Base-by-base conservation (phyloP, 2,329 filamentous ascomycete species). In the Emericellopsis cladophorae region DNA sequence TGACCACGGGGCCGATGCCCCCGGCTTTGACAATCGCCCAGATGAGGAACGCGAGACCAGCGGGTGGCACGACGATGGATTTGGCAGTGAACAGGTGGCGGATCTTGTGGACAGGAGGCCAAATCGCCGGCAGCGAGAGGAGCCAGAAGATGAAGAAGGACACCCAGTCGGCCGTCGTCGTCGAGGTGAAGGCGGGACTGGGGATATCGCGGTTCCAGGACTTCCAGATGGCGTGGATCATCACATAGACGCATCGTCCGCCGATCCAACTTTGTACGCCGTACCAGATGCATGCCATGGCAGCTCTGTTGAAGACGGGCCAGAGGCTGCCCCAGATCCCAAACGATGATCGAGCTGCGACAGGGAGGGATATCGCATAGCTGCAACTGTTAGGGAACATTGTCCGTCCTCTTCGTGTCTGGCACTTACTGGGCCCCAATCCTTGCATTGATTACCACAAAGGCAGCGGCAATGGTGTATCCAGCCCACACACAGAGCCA, bases 21-120 rank as follows among this genome's bases (percentile, higher is more conserved):
- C 87, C 76, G 24, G 89, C 89, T 22, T 83, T 76, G 31, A 85
- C 79, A 22, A 94, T 71, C 2, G 85, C 76, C 89, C 89, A 95
- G 53, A 86, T 81, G 59, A 95, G 84, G 59, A 92, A 92, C 12
- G 84, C 78, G 39, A 95, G 68, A 39, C 84, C 88, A n/a, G 86
- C 87, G 31, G 72, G 70, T 0, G 89, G 89, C 0, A 92, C 88
- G 44, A 93, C 76, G 54, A 79, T 84, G 1, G 89, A 79, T 64
- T 95, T 95, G 54, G 86, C 83, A 0, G 88, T 95, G 63, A 95
- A 95, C 4, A 95, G 67, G 57, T 95, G 88, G 36, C 88, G 79
- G 52, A 94, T 80, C 62, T 90, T 77, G 60, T 94, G 84, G 1
- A 94, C 86, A 0, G 86, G 87, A 49, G 92, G 89, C 80, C 84